A percentile compares a stretch with the other conserved stretches of the same genome.
Evolutionary conservation across 2,329 filamentous ascomycete species (phyloP).

Genomic region (Penicillium sumatraense): DNA sequence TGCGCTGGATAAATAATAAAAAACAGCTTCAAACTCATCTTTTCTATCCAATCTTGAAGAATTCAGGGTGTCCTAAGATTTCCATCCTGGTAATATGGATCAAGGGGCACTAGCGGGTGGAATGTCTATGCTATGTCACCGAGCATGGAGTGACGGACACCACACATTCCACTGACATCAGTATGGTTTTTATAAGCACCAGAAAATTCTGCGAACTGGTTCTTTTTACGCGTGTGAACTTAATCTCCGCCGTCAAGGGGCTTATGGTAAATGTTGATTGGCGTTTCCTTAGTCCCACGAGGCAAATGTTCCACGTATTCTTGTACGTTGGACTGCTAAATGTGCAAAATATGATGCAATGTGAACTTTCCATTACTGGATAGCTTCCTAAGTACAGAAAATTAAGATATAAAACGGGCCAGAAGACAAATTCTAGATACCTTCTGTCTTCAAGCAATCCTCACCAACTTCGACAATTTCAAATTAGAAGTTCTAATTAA

Average conservation of each 20-base stretch:
- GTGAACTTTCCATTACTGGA: not conserved
- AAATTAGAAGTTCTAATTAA: not conserved
- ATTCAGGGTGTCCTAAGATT: not conserved
- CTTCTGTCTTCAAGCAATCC: not conserved
- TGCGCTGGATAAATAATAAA: too few relatives aligned
- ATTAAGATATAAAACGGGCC: not conserved
- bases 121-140: conserved; percentile 13
- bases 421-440: not conserved
- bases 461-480: not conserved
- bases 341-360: not conserved
- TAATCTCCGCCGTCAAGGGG: not conserved
- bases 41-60: not conserved
- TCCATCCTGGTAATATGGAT: not conserved
- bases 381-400: too few relatives aligned
- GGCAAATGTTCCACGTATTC: not conserved
- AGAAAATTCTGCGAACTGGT: not conserved
- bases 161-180: conserved; percentile 22
- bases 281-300: not conserved
- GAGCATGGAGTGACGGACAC: not conserved
- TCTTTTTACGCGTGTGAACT: not conserved
- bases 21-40: too few relatives aligned
- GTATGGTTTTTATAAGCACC: not conserved
- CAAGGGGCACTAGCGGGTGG: conserved; percentile 6
- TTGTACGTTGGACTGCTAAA: not conserved
- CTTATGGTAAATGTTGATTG: not conserved